Evolutionary conservation across 805 yeast genomes (phyloP).

Genomic region (Barnettozyma vustinii): DNA sequence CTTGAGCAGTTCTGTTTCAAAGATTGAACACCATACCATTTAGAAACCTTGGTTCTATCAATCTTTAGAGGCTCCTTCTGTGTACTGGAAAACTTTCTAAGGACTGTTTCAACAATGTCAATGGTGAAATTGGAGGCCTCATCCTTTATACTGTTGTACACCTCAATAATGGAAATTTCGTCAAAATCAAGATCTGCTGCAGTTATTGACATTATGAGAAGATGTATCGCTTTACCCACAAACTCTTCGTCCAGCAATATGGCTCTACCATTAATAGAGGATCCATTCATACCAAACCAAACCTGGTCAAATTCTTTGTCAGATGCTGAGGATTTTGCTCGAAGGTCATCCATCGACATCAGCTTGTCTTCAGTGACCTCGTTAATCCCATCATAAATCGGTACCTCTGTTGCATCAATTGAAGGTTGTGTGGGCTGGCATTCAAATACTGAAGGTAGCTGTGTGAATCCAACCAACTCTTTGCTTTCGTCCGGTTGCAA

Average conservation of each 20-base stretch:
- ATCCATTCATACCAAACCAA: constrained; percentile 55
- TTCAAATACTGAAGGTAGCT: constrained; percentile 35
- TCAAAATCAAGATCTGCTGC: constrained; percentile 30
- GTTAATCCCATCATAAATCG: constrained; percentile 33
- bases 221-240: constrained; percentile 30
- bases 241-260: constrained; percentile 32
- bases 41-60: constrained; percentile 39
- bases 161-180: constrained; percentile 27
- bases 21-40: constrained; percentile 60
- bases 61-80: constrained; percentile 30
- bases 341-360: constrained; percentile 27
- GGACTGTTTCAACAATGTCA: constrained; percentile 44
- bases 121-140: constrained; percentile 31
- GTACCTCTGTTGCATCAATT: constrained; percentile 29
- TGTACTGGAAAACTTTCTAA: constrained; percentile 39
- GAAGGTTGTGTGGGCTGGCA: constrained; percentile 28
- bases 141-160: constrained; percentile 25
- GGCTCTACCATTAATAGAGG: constrained; percentile 42
- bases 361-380: constrained; percentile 5
- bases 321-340: constrained; percentile 49
- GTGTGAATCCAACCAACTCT: constrained; percentile 29
- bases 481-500: constrained; percentile 21
- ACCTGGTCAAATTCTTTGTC: constrained; percentile 41
- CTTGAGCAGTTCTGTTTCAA: constrained; percentile 34
- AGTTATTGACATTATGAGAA: constrained; percentile 33